Conservation (phyloP, 2,329 filamentous ascomycete genomes). For the Grosmannia clavigera region DNA sequence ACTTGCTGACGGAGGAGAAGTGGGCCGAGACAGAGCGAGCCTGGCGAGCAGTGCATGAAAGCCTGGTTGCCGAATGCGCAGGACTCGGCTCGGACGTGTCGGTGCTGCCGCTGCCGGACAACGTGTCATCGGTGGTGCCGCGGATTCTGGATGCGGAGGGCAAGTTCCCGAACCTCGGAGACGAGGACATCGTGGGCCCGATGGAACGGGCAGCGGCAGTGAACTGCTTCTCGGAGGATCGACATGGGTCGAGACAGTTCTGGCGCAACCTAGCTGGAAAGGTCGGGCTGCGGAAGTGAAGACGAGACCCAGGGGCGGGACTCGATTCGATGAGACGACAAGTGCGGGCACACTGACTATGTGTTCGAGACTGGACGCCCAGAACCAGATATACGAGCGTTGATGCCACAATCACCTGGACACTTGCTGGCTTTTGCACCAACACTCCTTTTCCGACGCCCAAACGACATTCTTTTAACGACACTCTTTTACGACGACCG, state of each 20-base stretch:
- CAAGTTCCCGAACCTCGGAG: constrained; percentile 80
- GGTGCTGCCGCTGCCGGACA: constrained; percentile 32
- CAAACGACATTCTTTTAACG: background rate
- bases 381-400: background rate
- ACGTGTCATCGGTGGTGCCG: constrained; percentile 53
- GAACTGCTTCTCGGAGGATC: constrained; percentile 19
- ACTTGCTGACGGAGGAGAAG: constrained; percentile 73
- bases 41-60: constrained; percentile 62
- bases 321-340: too few relatives aligned
- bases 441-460: background rate
- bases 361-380: background rate
- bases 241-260: constrained; percentile 26
- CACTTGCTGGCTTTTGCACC: background rate
- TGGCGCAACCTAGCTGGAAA: constrained; percentile 36
- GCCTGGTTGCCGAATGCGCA: constrained; percentile 38
- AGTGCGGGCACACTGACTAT: too few relatives aligned
- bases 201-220: constrained; percentile 52
- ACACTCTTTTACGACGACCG: background rate
- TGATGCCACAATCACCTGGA: background rate
- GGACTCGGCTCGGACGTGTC: constrained; percentile 17
- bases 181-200: constrained; percentile 86
- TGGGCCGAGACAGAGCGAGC: constrained; percentile 67
- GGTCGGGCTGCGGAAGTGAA: constrained; percentile 23
- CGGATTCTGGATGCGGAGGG: constrained; percentile 59
- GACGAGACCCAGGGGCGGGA: background rate